A percentile compares a stretch with the other conserved stretches of the same genome.
Evolutionary conservation across 2,329 filamentous ascomycete species (phyloP).

Genomic region (Microascus cirrosus): DNA sequence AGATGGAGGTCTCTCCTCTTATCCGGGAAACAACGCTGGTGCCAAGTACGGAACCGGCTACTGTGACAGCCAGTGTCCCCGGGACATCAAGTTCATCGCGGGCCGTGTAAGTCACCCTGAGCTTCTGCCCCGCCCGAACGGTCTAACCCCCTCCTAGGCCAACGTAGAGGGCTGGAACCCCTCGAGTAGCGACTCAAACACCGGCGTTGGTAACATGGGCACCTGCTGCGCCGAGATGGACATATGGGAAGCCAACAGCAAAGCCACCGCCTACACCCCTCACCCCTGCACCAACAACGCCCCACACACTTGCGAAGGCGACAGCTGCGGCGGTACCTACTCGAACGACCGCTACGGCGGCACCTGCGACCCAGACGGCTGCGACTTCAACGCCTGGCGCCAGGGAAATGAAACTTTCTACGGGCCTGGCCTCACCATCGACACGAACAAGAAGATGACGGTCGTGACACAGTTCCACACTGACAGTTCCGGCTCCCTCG

Average conservation of each 20-base stretch:
- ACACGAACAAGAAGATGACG: constrained; percentile 45
- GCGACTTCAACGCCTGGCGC: constrained; percentile 56
- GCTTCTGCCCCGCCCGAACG: neutral
- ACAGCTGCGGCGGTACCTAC: constrained; percentile 35
- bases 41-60: constrained; percentile 44
- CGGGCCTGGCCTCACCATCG: constrained; percentile 42
- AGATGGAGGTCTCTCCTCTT: constrained; percentile 35
- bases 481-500: neutral
- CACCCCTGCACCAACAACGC: constrained; percentile 38
- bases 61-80: constrained; percentile 35
- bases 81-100: constrained; percentile 36
- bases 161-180: constrained; percentile 32
- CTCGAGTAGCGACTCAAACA: constrained; percentile 37
- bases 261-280: constrained; percentile 24
- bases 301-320: constrained; percentile 19
- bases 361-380: constrained; percentile 52
- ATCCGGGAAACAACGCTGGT: constrained; percentile 29
- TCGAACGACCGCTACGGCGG: constrained; percentile 39
- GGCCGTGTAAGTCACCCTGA: constrained; percentile 17
- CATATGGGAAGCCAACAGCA: constrained; percentile 23
- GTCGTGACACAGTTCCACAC: constrained; percentile 3
- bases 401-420: constrained; percentile 50
- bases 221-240: constrained; percentile 49
- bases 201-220: constrained; percentile 35
- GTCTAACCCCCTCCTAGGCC: constrained; percentile 8